Conservation (phyloP, 2,329 filamentous ascomycete species). For the Aspergillus sergii region DNA sequence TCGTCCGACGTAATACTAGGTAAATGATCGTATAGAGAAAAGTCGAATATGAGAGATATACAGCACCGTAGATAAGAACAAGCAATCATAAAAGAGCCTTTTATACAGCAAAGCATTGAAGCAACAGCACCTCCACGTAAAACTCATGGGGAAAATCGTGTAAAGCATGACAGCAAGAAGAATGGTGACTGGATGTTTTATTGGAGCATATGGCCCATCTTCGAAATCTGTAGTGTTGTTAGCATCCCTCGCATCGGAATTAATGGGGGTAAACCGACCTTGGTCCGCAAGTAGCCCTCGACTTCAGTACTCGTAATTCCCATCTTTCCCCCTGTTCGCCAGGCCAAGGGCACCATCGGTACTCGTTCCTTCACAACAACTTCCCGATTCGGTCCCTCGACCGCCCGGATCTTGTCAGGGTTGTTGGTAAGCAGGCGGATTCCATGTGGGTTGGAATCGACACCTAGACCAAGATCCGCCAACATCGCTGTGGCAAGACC, state of each 20-base stretch:
- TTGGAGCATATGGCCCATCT: constrained; percentile 78
- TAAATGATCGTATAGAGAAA: constrained; percentile 4
- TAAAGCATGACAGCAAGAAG: constrained; percentile 2
- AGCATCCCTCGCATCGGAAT: constrained; percentile 5
- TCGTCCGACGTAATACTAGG: background rate
- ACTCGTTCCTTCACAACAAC: constrained; percentile 86
- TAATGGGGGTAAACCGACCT: constrained; percentile 60
- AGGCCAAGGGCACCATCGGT: constrained; percentile 92
- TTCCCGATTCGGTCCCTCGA: constrained; percentile 89
- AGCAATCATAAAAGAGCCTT: background rate
- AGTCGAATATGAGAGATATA: constrained; percentile 7
- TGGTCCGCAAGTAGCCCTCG: constrained; percentile 91
- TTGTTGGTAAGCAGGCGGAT: constrained; percentile 92
- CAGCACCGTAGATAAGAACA: constrained; percentile 5
- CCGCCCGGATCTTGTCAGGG: constrained; percentile 91
- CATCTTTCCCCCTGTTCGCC: constrained; percentile 75
- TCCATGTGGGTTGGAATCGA: constrained; percentile 60
- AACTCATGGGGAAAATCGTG: background rate
- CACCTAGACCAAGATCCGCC: constrained; percentile 73
- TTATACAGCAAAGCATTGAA: background rate
- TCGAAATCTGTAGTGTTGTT: constrained; percentile 65
- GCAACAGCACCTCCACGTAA: background rate
- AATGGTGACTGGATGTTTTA: constrained; percentile 24
- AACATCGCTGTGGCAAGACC: constrained; percentile 96
- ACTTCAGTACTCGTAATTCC: constrained; percentile 88